Evolutionary conservation across 2,329 filamentous ascomycete genomes (phyloP).

Genomic region (Diplodia corticola): DNA sequence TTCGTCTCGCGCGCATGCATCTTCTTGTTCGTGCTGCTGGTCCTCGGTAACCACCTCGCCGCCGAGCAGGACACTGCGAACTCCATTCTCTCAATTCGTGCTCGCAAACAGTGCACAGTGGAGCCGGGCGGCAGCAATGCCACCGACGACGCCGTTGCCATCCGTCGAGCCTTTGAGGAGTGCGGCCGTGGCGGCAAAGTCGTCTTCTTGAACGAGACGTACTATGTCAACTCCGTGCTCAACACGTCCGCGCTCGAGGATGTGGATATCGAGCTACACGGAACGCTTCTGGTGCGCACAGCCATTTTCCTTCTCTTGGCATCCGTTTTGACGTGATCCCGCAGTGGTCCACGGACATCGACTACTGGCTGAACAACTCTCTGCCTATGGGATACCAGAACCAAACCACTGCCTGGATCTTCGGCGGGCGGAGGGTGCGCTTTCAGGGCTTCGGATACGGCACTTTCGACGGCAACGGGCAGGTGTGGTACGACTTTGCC

Average conservation of each 20-base stretch:
- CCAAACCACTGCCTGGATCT: slow-evolving; percentile 55
- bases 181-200: slow-evolving; percentile 54
- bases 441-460: slow-evolving; percentile 35
- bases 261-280: slow-evolving; percentile 50
- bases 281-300: slow-evolving; percentile 47
- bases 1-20: neutral
- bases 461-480: slow-evolving; percentile 60
- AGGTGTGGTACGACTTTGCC: slow-evolving; percentile 59
- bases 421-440: slow-evolving; percentile 29
- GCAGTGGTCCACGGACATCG: slow-evolving; percentile 44
- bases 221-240: slow-evolving; percentile 53
- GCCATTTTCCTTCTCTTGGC: no score
- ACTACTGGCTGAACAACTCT: slow-evolving; percentile 55
- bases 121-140: slow-evolving; percentile 3
- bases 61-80: neutral
- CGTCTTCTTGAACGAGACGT: slow-evolving; percentile 52
- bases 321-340: neutral
- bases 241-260: slow-evolving; percentile 50
- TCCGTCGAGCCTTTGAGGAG: slow-evolving; percentile 51
- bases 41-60: neutral
- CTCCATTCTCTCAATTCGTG: neutral
- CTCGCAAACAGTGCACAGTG: slow-evolving; percentile 5
- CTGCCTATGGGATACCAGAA: slow-evolving; percentile 58
- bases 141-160: slow-evolving; percentile 53
- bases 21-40: neutral